Evolutionary conservation across 1,284 basidiomycete genomes (phyloP), one percentile per base, ranked within the genome.

Genomic region (Abortiporus biennis): DNA sequence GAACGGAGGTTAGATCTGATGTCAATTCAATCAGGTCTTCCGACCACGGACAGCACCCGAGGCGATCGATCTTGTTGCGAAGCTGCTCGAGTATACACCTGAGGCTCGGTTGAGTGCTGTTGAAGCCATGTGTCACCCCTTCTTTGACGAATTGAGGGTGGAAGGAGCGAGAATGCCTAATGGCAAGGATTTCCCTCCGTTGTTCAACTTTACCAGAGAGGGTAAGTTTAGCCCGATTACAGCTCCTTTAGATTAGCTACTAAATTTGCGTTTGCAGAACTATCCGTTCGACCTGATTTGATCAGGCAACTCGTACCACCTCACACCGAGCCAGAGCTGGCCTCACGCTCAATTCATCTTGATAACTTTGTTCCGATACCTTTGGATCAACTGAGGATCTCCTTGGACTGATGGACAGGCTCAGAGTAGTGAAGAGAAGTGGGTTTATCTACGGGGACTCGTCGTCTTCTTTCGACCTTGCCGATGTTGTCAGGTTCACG

Each of bases 151-250:
- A 66, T 67, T 99, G 55, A 81, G 92, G 51, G 76, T 74, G 38
- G 88, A 93, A 58, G 92, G 92, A 1, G 84, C 89, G 32, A 83
- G 84, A 63, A 90, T 99, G 87, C 93, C 94, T 11, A 97, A 95
- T 58, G 95, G 95, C 49, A 93, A 93, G 65, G 91, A 94, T 37
- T 88, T 97, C 68, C 95, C 95, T 2, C 78, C 78, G 42, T 71
- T 99, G 50, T 99, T 99, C 68, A 82, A 99, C 72, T 98, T 96
- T 64, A 95, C 93, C 48, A 83, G 87, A 53, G 94, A 98, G 71
- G 91, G 92, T 92, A 54, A 67, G 86, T 45, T n/a, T n/a, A 5
- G 12, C 34, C 17, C 21, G 9, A 37, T n/a, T n/a, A n/a, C n/a
- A n/a, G n/a, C 8, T 29, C 38, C 32, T 20, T n/a, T 29, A 17